Evolutionary conservation across 2,329 filamentous ascomycete species (phyloP).

Genomic region (Hymenoscyphus repandus): DNA sequence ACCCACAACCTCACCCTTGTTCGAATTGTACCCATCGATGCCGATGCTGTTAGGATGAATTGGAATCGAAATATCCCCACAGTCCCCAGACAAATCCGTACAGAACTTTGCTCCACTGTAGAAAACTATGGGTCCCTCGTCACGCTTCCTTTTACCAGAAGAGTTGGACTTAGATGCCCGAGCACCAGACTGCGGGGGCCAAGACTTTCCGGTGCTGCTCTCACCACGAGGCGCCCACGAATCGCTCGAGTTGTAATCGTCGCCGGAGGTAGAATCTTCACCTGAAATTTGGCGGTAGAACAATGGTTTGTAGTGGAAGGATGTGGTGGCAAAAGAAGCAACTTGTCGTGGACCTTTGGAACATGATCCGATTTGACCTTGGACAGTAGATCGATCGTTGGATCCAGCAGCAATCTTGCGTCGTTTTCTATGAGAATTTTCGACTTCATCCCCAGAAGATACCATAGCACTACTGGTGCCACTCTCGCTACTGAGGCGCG

Average conservation of each 20-base stretch:
- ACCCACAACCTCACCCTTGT: slow-evolving; percentile 15
- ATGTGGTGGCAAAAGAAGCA: slow-evolving; percentile 36
- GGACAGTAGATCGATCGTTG: not conserved
- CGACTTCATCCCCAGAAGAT: slow-evolving; percentile 32
- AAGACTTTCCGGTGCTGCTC: not conserved
- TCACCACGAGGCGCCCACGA: not conserved
- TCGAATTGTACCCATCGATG: slow-evolving; percentile 31
- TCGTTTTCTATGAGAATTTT: slow-evolving; percentile 20
- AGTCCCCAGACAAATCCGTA: slow-evolving; percentile 70
- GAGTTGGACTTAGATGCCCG: not conserved
- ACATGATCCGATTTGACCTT: slow-evolving; percentile 14
- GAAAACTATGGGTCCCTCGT: slow-evolving; percentile 75
- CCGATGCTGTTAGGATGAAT: slow-evolving; percentile 45
- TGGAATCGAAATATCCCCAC: slow-evolving; percentile 42
- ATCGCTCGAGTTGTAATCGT: slow-evolving; percentile 40
- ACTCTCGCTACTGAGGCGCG: slow-evolving; percentile 60
- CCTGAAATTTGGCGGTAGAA: slow-evolving; percentile 49
- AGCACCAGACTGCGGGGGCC: not conserved
- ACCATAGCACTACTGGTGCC: slow-evolving; percentile 44
- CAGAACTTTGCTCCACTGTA: slow-evolving; percentile 77
- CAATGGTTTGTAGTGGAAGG: slow-evolving; percentile 60
- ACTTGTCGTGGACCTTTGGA: slow-evolving; percentile 1
- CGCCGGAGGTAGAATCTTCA: slow-evolving; percentile 35
- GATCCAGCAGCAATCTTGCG: slow-evolving; percentile 17
- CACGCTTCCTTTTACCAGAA: slow-evolving; percentile 44